Evolutionary conservation across 768 basidiomycete genomes (phyloP).

Genomic region (Rhodotorula paludigena): DNA sequence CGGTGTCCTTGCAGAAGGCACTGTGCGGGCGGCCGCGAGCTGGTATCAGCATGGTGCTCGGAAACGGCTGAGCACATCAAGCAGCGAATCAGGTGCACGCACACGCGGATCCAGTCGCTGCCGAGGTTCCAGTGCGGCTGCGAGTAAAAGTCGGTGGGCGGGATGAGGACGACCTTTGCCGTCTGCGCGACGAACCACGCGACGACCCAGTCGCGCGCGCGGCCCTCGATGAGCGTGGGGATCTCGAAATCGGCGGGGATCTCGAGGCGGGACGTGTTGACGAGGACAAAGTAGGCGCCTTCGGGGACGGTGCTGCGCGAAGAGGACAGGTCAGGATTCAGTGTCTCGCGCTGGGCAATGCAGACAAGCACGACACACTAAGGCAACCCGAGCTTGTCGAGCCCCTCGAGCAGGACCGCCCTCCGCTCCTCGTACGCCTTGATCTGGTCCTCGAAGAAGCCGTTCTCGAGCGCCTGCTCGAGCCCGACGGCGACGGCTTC

Average conservation of each 20-base stretch:
- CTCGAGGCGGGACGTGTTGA: slow-evolving; percentile 51
- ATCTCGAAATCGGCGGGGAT: slow-evolving; percentile 46
- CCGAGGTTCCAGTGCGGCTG: slow-evolving; percentile 28
- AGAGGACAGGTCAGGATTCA: no score
- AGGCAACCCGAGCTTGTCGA: slow-evolving; percentile 59
- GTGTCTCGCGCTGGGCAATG: neutral
- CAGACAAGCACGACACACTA: slow-evolving; percentile 10
- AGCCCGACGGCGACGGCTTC: slow-evolving; percentile 66
- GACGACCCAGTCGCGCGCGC: slow-evolving; percentile 49
- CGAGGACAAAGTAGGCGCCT: slow-evolving; percentile 83
- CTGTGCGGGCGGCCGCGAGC: slow-evolving; percentile 70
- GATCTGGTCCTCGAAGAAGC: slow-evolving; percentile 72
- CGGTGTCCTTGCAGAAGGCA: slow-evolving; percentile 91
- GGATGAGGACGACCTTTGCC: slow-evolving; percentile 19
- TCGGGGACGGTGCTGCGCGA: slow-evolving; percentile 79
- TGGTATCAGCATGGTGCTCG: no score
- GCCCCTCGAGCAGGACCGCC: slow-evolving; percentile 65
- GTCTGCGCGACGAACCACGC: slow-evolving; percentile 43
- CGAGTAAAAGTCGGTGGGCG: slow-evolving; percentile 42
- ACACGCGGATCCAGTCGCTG: slow-evolving; percentile 35
- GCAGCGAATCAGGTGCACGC: neutral
- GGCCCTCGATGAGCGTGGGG: slow-evolving; percentile 45
- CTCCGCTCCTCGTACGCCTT: slow-evolving; percentile 76
- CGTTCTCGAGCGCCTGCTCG: slow-evolving; percentile 67
- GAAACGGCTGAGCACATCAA: no score